Conservation (phyloP, 495 filamentous ascomycete species). For the Lophiostoma macrostomum region DNA sequence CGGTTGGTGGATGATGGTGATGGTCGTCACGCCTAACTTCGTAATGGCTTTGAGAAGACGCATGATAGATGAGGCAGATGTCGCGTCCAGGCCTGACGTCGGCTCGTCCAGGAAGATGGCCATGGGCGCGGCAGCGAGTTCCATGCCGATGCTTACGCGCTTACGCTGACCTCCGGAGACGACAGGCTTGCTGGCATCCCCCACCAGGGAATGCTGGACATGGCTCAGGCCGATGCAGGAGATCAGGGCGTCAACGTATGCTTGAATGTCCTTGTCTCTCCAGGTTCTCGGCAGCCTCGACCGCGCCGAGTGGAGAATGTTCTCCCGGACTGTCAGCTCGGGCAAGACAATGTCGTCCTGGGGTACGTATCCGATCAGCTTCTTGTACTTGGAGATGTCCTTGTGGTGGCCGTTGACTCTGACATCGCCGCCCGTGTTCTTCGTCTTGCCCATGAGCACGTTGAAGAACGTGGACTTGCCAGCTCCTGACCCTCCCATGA, state of each 20-base stretch:
- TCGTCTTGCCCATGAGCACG: conserved; percentile 62
- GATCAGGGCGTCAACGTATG: conserved; percentile 46
- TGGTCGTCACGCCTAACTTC: conserved; percentile 66
- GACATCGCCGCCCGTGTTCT: conserved; percentile 64
- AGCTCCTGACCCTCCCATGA: conserved; percentile 86
- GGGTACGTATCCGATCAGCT: conserved; percentile 69
- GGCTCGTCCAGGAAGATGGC: conserved; percentile 50
- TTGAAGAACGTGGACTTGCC: conserved; percentile 76
- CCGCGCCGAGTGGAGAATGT: conserved; percentile 63
- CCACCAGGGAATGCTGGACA: conserved; percentile 39
- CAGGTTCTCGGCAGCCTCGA: conserved; percentile 73
- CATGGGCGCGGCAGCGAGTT: conserved; percentile 78
- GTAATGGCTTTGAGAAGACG: conserved; percentile 78
- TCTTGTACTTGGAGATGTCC: conserved; percentile 69
- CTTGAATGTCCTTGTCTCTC: conserved; percentile 59
- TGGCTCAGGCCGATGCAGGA: conserved; percentile 41
- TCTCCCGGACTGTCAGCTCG: conserved; percentile 48
- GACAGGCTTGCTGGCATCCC: conserved; percentile 45
- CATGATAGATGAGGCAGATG: conserved; percentile 77
- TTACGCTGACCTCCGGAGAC: conserved; percentile 60
- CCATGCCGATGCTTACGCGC: conserved; percentile 84
- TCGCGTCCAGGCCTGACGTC: conserved; percentile 68
- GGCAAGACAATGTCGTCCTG: conserved; percentile 49
- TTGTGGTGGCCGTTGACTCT: conserved; percentile 59
- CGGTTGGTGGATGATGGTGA: conserved; percentile 81